phyloP scores from a whole-genome alignment of 2,329 filamentous ascomycete genomes.

The Botrytis porri region DNA sequence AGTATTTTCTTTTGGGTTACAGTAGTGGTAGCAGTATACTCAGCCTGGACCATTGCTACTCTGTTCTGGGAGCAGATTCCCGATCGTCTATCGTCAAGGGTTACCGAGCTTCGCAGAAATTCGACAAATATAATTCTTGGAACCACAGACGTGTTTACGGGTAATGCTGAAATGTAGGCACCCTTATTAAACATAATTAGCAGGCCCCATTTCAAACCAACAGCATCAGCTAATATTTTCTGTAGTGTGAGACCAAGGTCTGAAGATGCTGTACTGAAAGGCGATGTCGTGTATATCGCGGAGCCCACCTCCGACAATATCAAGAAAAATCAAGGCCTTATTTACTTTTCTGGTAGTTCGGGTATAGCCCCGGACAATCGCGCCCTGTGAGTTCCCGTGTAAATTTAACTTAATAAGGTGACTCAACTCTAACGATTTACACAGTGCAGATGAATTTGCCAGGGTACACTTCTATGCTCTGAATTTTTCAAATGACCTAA shows the following conservation, averaged over 20 bases:
- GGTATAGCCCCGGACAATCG: background rate
- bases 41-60: background rate
- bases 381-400: background rate
- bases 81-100: background rate
- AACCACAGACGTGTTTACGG: background rate
- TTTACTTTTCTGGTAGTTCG: background rate
- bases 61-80: background rate
- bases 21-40: background rate
- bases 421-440: background rate
- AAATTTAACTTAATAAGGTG: background rate
- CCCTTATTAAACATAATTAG: background rate
- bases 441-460: conserved; percentile 7
- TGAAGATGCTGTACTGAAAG: background rate
- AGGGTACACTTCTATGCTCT: background rate
- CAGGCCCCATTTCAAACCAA: background rate
- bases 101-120: background rate
- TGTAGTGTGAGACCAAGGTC: background rate
- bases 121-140: background rate
- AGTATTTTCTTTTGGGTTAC: background rate
- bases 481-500: background rate
- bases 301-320: background rate
- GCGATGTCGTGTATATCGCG: background rate
- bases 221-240: background rate
- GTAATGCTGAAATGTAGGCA: background rate
- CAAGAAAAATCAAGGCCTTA: background rate